Conservation (phyloP, 2,329 filamentous ascomycete species). For the Scedosporium dehoogii region DNA sequence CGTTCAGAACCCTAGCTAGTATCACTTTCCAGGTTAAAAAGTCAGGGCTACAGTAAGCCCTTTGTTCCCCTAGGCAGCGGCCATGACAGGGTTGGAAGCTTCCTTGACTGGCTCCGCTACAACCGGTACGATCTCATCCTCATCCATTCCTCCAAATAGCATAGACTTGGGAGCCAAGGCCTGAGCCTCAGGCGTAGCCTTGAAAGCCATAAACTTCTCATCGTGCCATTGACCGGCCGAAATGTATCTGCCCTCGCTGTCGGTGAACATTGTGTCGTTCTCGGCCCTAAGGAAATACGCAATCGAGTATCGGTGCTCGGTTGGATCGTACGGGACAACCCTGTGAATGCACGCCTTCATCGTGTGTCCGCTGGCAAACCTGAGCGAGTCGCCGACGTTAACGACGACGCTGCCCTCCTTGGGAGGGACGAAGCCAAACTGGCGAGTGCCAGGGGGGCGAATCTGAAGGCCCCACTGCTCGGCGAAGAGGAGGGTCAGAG, state of each 20-base stretch:
- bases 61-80: neutral
- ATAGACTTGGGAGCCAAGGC: constrained; percentile 37
- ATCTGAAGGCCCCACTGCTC: constrained; percentile 49
- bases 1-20: neutral
- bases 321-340: constrained; percentile 40
- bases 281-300: constrained; percentile 49
- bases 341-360: constrained; percentile 49
- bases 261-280: constrained; percentile 44
- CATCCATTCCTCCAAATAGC: constrained; percentile 40
- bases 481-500: constrained; percentile 44
- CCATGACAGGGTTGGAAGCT: neutral
- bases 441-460: constrained; percentile 31
- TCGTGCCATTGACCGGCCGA: constrained; percentile 45
- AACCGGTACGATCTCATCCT: constrained; percentile 17
- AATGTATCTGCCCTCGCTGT: constrained; percentile 42
- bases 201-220: constrained; percentile 43
- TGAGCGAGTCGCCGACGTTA: constrained; percentile 49
- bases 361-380: constrained; percentile 41
- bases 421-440: constrained; percentile 45
- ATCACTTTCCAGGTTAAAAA: neutral
- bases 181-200: constrained; percentile 31
- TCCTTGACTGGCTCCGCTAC: neutral
- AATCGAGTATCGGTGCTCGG: constrained; percentile 47
- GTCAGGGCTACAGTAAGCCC: no score
- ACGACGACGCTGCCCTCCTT: constrained; percentile 41